Percentiles rank a stretch among this genome's conserved stretches.
Conservation (phyloP, 805 yeast species). For the Candida krabiensis region DNA sequence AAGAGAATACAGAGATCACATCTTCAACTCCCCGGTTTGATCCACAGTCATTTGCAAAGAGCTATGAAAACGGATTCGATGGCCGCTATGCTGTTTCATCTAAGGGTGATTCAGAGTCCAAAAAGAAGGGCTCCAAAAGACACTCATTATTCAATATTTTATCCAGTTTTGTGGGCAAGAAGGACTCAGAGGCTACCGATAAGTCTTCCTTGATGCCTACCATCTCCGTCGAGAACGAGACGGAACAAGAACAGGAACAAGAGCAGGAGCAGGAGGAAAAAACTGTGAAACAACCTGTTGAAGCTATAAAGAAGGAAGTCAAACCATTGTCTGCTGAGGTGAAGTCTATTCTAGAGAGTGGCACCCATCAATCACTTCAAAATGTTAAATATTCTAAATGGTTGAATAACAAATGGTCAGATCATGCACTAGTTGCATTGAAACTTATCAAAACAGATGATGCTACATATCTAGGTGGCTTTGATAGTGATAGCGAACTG, state of each 20-base stretch:
- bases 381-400: constrained; percentile 28
- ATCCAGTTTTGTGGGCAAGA: constrained; percentile 10
- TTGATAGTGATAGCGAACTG: constrained; percentile 8
- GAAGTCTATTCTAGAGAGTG: constrained; percentile 8
- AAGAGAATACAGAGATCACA: neutral
- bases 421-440: constrained; percentile 12
- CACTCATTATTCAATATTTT: constrained; percentile 30
- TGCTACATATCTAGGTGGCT: constrained; percentile 17
- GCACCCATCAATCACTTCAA: constrained; percentile 20
- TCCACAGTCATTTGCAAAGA: constrained; percentile 21
- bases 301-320: too few relatives aligned
- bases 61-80: constrained; percentile 21
- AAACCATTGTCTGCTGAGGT: constrained; percentile 7
- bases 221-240: too few relatives aligned
- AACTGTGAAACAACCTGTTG: too few relatives aligned
- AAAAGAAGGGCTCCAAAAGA: constrained; percentile 16
- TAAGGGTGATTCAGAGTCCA: constrained; percentile 1
- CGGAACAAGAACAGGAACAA: neutral
- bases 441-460: constrained; percentile 18
- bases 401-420: constrained; percentile 29
- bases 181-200: neutral
- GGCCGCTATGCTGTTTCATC: constrained; percentile 3
- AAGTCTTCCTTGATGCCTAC: too few relatives aligned
- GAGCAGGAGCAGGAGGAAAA: neutral
- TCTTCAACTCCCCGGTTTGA: constrained; percentile 11